Conservation (phyloP, 345 rosid genomes). For the Camelina laxa region DNA sequence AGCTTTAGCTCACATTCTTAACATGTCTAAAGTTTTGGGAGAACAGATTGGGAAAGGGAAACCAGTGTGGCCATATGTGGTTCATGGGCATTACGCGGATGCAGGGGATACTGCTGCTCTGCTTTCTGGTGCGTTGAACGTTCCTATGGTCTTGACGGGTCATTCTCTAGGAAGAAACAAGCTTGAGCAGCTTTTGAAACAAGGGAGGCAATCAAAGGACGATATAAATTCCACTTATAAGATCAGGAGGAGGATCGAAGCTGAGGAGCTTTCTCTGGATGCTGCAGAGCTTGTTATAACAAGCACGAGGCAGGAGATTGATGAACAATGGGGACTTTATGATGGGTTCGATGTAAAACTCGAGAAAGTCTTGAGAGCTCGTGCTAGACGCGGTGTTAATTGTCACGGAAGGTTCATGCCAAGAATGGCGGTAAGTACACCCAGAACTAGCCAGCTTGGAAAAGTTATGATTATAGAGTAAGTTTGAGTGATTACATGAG, state of each 20-base stretch:
- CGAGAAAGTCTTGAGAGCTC: conserved; percentile 89
- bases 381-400: conserved; percentile 86
- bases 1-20: conserved; percentile 83
- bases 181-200: conserved; percentile 94
- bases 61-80: conserved; percentile 95
- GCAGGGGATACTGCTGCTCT: conserved; percentile 95
- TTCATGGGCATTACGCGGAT: conserved; percentile 96
- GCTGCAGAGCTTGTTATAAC: conserved; percentile 98
- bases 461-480: conserved; percentile 6
- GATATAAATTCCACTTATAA: conserved; percentile 92
- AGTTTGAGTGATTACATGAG: conserved; percentile 4
- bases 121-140: conserved; percentile 91
- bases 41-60: conserved; percentile 88
- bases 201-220: conserved; percentile 86
- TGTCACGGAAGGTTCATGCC: conserved; percentile 98
- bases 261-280: conserved; percentile 90
- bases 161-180: conserved; percentile 98
- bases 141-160: conserved; percentile 98
- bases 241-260: conserved; percentile 95
- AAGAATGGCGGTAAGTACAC: conserved; percentile 81
- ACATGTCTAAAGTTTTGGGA: conserved; percentile 88
- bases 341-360: conserved; percentile 98
- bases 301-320: conserved; percentile 93
- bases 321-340: conserved; percentile 99
- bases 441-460: background rate